These are phyloP conservation scores for Cinnamomum chago DNA, from an alignment of 164 flowering plant species.

Conservation along the genomic window DNA sequence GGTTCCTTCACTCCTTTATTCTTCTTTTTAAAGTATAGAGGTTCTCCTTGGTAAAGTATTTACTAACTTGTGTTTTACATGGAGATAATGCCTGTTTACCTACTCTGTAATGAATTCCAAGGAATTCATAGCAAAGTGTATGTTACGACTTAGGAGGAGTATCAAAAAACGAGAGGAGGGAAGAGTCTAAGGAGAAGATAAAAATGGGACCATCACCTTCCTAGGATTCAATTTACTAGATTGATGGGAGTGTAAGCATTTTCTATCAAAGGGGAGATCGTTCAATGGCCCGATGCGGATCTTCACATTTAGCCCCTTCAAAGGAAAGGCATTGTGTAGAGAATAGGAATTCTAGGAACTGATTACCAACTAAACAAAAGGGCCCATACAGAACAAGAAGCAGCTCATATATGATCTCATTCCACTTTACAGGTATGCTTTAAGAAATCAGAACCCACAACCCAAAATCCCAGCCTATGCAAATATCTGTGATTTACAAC, in stretches of 20 bases:
- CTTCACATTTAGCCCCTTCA: too few relatives aligned
- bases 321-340: not conserved
- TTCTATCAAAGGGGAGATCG: not conserved
- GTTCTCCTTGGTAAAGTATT: not conserved
- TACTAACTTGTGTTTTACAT: not conserved
- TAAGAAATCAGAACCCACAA: not conserved
- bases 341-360: not conserved
- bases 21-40: not conserved
- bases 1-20: not conserved
- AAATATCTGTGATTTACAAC: not conserved
- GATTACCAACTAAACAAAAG: not conserved
- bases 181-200: not conserved
- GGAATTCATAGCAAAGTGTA: too few relatives aligned
- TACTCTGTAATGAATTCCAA: not conserved
- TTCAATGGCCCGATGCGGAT: too few relatives aligned
- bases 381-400: not conserved
- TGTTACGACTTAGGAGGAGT: not conserved
- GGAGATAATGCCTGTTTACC: not conserved
- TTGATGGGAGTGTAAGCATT: not conserved
- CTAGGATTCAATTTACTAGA: not conserved
- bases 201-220: not conserved
- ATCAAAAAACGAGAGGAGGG: not conserved
- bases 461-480: not conserved
- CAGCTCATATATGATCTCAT: not conserved
- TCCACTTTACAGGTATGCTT: too few relatives aligned